Conservation (phyloP, 2,329 filamentous ascomycete genomes). For the Magnaporthiopsis incrustans region DNA sequence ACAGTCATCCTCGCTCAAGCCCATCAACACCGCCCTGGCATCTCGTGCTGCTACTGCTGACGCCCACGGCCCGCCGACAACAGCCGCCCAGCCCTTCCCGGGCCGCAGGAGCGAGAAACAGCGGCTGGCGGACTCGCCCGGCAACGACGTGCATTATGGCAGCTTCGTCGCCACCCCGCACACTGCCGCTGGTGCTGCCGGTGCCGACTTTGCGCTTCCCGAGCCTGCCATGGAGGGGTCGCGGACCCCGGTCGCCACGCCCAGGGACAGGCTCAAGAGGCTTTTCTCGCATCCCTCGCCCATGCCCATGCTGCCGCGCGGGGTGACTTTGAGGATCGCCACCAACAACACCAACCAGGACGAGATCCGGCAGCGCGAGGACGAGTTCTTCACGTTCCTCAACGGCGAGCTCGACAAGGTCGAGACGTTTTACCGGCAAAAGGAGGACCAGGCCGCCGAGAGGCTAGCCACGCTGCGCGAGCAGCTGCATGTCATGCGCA, state of each 20-base stretch:
- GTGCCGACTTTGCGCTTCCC: constrained; percentile 39
- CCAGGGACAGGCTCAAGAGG: constrained; percentile 26
- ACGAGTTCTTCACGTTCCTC: constrained; percentile 82
- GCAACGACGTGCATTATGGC: constrained; percentile 39
- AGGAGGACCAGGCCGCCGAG: constrained; percentile 76
- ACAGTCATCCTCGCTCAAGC: not conserved
- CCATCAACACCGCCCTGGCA: not conserved
- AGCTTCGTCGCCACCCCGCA: constrained; percentile 41
- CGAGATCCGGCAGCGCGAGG: constrained; percentile 60
- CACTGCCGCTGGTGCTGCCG: not conserved
- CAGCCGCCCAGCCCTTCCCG: not conserved
- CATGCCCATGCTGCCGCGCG: constrained; percentile 26
- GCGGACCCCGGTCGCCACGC: constrained; percentile 8
- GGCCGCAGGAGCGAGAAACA: constrained; percentile 26
- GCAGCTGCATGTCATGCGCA: constrained; percentile 89
- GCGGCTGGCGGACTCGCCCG: constrained; percentile 28
- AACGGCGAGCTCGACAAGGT: constrained; percentile 85
- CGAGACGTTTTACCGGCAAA: constrained; percentile 78
- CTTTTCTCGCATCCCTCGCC: constrained; percentile 31
- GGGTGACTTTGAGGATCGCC: constrained; percentile 25
- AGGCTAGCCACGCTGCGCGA: constrained; percentile 64
- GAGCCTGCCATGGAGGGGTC: constrained; percentile 37
- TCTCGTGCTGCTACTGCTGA: not conserved
- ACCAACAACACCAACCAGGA: constrained; percentile 25
- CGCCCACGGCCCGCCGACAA: not conserved